Percentiles rank a stretch among this genome's conserved stretches.
These are phyloP conservation scores for Gnaphalium uliginosum DNA, from an alignment of 129 eudicot genomes.

Conservation along the genomic window DNA sequence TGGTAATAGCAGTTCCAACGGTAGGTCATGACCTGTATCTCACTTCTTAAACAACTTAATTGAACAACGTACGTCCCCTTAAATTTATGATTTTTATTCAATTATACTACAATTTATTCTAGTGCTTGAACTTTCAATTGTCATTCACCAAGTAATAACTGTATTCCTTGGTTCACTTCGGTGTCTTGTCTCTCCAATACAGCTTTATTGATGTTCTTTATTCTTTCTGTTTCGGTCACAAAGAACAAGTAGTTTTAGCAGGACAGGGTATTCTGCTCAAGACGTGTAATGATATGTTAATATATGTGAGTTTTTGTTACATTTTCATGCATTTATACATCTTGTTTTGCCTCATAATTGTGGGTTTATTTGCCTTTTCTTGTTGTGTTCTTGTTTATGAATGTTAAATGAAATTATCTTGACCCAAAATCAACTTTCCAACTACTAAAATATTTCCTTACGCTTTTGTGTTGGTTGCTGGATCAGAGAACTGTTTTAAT, in stretches of 20 bases:
- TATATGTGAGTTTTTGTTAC: slow-evolving; percentile 10
- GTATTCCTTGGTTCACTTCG: not conserved
- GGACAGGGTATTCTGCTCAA: not conserved
- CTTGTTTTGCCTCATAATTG: not conserved
- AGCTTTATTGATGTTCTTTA: slow-evolving; percentile 4
- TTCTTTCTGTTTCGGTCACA: not conserved
- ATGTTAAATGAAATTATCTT: too few relatives aligned
- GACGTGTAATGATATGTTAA: slow-evolving; percentile 7
- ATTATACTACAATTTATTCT: slow-evolving; percentile 12
- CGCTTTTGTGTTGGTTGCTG: not conserved
- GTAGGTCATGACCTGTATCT: slow-evolving; percentile 23
- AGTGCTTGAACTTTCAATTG: slow-evolving; percentile 11
- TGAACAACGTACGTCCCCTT: slow-evolving; percentile 1
- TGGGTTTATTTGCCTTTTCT: not conserved
- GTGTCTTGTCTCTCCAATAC: not conserved
- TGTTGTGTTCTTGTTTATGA: not conserved
- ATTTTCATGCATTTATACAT: slow-evolving; percentile 15
- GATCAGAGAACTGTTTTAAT: not conserved
- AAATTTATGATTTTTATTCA: slow-evolving; percentile 24
- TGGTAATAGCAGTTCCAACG: slow-evolving; percentile 47
- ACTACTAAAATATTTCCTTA: too few relatives aligned
- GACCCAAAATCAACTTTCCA: too few relatives aligned
- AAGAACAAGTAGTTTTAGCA: slow-evolving; percentile 8
- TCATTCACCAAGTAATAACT: not conserved
- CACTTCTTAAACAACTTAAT: slow-evolving; percentile 17